phyloP scores from a whole-genome alignment of 1,139 yeast species.

The Pneumocystis murina region DNA sequence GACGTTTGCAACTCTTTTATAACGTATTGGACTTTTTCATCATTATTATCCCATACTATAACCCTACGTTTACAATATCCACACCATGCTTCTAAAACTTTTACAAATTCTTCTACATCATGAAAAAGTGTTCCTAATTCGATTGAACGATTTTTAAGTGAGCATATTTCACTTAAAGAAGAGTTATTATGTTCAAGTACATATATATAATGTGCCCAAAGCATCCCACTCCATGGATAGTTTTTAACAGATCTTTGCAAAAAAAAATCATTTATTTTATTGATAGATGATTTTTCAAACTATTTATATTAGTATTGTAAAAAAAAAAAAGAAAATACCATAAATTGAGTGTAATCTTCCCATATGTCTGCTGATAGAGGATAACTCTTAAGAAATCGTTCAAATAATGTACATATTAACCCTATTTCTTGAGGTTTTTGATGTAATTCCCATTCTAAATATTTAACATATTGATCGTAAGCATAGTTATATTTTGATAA shows the following conservation, averaged over 20 bases:
- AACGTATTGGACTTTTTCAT: slow-evolving; percentile 9
- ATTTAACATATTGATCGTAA: background rate
- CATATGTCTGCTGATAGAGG: slow-evolving; percentile 19
- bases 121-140: slow-evolving; percentile 8
- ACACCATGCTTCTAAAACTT: slow-evolving; percentile 25
- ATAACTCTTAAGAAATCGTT: slow-evolving; percentile 16
- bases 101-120: slow-evolving; percentile 27
- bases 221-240: slow-evolving; percentile 19
- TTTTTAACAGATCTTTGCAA: slow-evolving; percentile 17
- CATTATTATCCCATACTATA: slow-evolving; percentile 12
- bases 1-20: slow-evolving; percentile 14
- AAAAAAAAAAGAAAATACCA: slow-evolving; percentile 2
- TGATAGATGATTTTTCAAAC: slow-evolving; percentile 11
- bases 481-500: background rate
- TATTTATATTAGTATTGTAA: background rate
- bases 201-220: slow-evolving; percentile 20
- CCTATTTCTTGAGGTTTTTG: slow-evolving; percentile 12
- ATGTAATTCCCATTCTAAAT: slow-evolving; percentile 9
- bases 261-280: slow-evolving; percentile 9
- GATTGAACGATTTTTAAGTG: slow-evolving; percentile 9
- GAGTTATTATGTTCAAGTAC: slow-evolving; percentile 12
- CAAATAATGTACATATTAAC: slow-evolving; percentile 15
- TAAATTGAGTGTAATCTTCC: slow-evolving; percentile 21
- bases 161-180: slow-evolving; percentile 8
- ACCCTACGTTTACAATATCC: slow-evolving; percentile 17